Percentiles rank a stretch among this genome's conserved stretches.
These are phyloP conservation scores for Nemania sp. DNA, from an alignment of 2,329 filamentous ascomycete species.

Conservation along the genomic window DNA sequence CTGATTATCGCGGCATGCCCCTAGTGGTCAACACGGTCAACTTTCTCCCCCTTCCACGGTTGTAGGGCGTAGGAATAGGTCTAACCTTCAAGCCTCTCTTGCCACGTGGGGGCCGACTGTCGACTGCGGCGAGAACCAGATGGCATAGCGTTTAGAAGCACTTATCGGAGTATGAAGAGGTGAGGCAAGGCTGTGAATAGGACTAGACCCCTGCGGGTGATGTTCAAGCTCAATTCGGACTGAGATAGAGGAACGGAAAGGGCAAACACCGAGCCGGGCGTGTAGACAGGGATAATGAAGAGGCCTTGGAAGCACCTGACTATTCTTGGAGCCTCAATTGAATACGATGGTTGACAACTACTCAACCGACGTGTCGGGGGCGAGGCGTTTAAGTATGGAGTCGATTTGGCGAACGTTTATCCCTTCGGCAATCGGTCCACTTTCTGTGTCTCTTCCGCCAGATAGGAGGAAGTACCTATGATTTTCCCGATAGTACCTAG, in stretches of 20 bases:
- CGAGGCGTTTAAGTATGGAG: conserved; percentile 32
- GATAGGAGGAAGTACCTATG: conserved; percentile 24
- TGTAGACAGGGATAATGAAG: conserved; percentile 1
- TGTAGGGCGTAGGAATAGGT: conserved; percentile 18
- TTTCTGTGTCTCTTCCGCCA: conserved; percentile 31
- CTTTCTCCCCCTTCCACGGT: conserved; percentile 21
- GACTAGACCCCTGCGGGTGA: conserved; percentile 2
- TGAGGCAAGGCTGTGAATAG: conserved; percentile 13
- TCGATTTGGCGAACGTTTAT: conserved; percentile 23
- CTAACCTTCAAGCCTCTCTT: conserved; percentile 67
- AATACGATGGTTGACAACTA: conserved; percentile 14
- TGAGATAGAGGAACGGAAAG: not conserved
- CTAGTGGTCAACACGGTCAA: conserved; percentile 54
- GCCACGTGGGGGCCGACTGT: conserved; percentile 58
- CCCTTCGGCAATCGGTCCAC: conserved; percentile 31
- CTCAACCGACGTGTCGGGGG: conserved; percentile 21
- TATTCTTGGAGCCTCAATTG: conserved; percentile 12
- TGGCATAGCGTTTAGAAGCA: conserved; percentile 43
- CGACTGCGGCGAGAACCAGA: conserved; percentile 42
- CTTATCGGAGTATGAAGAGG: conserved; percentile 2
- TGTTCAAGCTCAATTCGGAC: not conserved
- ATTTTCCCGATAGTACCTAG: conserved; percentile 31
- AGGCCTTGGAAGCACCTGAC: conserved; percentile 11
- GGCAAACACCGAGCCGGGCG: not conserved
- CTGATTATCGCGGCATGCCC: conserved; percentile 67